Conservation (phyloP, 2,329 filamentous ascomycete species). For the Aspergillus versicolor region DNA sequence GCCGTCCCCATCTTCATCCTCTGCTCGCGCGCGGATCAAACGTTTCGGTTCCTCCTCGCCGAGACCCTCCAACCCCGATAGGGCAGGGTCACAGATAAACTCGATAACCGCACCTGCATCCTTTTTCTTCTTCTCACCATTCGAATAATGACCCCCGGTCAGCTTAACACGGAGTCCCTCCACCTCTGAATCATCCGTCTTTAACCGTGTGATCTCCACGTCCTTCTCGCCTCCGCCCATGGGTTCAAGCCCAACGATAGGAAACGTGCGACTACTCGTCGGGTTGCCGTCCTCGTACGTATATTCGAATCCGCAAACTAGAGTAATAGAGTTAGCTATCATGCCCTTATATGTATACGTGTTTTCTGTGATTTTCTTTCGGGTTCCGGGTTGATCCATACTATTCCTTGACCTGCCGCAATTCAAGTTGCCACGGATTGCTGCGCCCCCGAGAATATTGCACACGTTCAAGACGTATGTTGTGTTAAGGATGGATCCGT, state of each 20-base stretch:
- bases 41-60: conserved; percentile 28
- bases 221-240: conserved; percentile 53
- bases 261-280: conserved; percentile 58
- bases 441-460: conserved; percentile 27
- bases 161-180: conserved; percentile 73
- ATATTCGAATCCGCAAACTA: conserved; percentile 74
- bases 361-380: neutral
- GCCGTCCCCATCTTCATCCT: conserved; percentile 19
- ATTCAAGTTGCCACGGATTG: conserved; percentile 26
- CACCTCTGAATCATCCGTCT: conserved; percentile 63
- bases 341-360: neutral
- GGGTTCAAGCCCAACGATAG: conserved; percentile 72
- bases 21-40: conserved; percentile 22
- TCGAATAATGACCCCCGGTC: conserved; percentile 55
- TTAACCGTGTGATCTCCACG: conserved; percentile 65
- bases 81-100: conserved; percentile 74
- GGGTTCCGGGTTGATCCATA: conserved; percentile 19
- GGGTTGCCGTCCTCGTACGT: conserved; percentile 51
- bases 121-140: conserved; percentile 59
- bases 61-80: conserved; percentile 67
- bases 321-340: neutral
- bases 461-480: conserved; percentile 41
- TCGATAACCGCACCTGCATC: conserved; percentile 66
- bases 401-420: conserved; percentile 37
- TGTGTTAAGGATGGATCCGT: conserved; percentile 30